Percentiles rank a stretch among this genome's conserved stretches.
These are phyloP conservation scores for Bondarzewia mesenterica DNA, from an alignment of 1,284 basidiomycete species.

Conservation along the genomic window DNA sequence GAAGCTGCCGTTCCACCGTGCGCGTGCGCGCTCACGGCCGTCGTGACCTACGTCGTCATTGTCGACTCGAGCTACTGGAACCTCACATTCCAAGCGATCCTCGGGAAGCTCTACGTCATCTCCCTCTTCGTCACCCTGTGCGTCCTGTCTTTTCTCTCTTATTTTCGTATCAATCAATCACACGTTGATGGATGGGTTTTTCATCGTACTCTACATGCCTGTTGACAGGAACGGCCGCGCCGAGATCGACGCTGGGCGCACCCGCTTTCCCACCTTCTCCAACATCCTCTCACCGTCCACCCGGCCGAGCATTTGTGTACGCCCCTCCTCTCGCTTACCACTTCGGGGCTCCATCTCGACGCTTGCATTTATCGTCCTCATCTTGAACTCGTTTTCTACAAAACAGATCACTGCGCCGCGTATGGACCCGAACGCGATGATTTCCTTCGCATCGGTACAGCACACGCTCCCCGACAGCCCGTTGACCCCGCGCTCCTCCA, in stretches of 20 bases:
- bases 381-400: background rate
- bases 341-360: background rate
- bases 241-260: background rate
- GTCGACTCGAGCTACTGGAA: constrained; percentile 22
- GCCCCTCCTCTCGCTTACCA: background rate
- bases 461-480: no score
- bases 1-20: constrained; percentile 24
- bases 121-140: constrained; percentile 24
- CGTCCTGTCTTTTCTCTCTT: background rate
- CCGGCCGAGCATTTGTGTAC: background rate
- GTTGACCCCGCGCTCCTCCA: no score
- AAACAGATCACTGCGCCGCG: background rate
- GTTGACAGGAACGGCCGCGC: background rate
- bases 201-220: no score
- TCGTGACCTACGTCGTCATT: constrained; percentile 17
- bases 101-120: constrained; percentile 26
- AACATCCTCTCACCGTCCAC: background rate
- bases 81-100: constrained; percentile 21
- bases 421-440: background rate
- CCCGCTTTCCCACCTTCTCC: background rate
- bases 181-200: background rate
- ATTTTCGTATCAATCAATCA: background rate
- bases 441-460: background rate
- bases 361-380: background rate
- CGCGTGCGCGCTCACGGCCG: constrained; percentile 20